phyloP scores from a whole-genome alignment of 2,329 filamentous ascomycete species.

The Penicillium sp. region DNA sequence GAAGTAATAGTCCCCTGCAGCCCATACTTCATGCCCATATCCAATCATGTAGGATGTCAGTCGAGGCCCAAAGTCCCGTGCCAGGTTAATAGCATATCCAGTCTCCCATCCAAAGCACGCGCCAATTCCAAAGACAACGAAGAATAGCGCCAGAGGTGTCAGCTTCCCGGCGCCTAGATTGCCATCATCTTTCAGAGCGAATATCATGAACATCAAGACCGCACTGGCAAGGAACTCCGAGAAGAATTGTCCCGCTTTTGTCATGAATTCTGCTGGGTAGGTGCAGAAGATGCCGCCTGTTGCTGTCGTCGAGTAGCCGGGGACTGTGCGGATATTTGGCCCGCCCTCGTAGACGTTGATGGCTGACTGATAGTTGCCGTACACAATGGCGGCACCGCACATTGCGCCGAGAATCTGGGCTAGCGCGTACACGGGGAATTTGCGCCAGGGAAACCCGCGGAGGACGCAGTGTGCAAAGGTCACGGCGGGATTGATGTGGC shows the following conservation, averaged over 20 bases:
- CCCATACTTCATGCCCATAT: conserved; percentile 66
- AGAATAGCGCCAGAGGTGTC: conserved; percentile 63
- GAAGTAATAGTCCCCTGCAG: conserved; percentile 67
- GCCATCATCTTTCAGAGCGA: conserved; percentile 56
- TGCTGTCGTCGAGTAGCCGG: conserved; percentile 52
- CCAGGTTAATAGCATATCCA: conserved; percentile 71
- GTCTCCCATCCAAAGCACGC: conserved; percentile 74
- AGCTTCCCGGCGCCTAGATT: conserved; percentile 55
- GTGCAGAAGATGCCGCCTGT: conserved; percentile 72
- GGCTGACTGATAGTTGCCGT: conserved; percentile 62
- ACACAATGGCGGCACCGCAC: conserved; percentile 58
- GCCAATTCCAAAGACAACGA: conserved; percentile 70
- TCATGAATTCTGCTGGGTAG: conserved; percentile 62
- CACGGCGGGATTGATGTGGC: conserved; percentile 68
- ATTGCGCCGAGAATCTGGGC: conserved; percentile 68
- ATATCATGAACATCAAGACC: conserved; percentile 69
- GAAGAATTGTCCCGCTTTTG: conserved; percentile 65
- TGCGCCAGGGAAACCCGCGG: conserved; percentile 65
- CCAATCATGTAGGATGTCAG: conserved; percentile 65
- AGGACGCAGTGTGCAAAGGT: conserved; percentile 68
- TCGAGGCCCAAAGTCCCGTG: conserved; percentile 68
- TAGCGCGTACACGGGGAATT: conserved; percentile 65
- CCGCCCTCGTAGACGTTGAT: conserved; percentile 64
- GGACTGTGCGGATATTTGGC: conserved; percentile 59
- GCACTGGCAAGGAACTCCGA: conserved; percentile 67